Evolutionary conservation across 1,139 yeast genomes (phyloP).

Genomic region (Spathaspora sp.): DNA sequence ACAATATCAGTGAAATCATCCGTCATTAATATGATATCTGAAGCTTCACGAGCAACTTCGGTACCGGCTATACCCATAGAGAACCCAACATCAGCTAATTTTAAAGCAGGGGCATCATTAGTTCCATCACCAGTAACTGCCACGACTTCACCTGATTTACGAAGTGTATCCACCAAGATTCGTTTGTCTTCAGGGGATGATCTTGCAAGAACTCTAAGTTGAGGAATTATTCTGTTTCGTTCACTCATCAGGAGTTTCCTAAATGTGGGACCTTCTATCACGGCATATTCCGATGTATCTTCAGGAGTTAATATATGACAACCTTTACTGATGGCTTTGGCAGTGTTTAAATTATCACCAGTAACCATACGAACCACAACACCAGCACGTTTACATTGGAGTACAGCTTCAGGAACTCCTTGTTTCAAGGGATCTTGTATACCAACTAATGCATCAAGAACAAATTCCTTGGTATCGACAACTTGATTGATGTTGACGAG

Average conservation of each 20-base stretch:
- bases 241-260: conserved; percentile 63
- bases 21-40: conserved; percentile 92
- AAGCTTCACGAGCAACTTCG: conserved; percentile 92
- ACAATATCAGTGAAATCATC: conserved; percentile 95
- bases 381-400: conserved; percentile 84
- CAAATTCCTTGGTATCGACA: conserved; percentile 26
- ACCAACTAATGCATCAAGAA: conserved; percentile 77
- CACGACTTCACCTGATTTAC: conserved; percentile 83
- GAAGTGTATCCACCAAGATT: conserved; percentile 78
- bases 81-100: conserved; percentile 89
- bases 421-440: conserved; percentile 91
- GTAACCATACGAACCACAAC: conserved; percentile 97
- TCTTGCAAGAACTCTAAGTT: conserved; percentile 82
- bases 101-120: conserved; percentile 93
- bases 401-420: conserved; percentile 89
- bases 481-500: conserved; percentile 38
- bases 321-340: conserved; percentile 81
- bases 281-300: conserved; percentile 52
- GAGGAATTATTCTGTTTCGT: conserved; percentile 62
- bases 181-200: conserved; percentile 96
- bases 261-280: conserved; percentile 93
- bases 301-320: conserved; percentile 75
- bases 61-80: conserved; percentile 95
- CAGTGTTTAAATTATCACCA: conserved; percentile 90
- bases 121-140: conserved; percentile 99